Evolutionary conservation across 2,329 filamentous ascomycete genomes (phyloP).

Genomic region (Ophiostoma pallidulum): DNA sequence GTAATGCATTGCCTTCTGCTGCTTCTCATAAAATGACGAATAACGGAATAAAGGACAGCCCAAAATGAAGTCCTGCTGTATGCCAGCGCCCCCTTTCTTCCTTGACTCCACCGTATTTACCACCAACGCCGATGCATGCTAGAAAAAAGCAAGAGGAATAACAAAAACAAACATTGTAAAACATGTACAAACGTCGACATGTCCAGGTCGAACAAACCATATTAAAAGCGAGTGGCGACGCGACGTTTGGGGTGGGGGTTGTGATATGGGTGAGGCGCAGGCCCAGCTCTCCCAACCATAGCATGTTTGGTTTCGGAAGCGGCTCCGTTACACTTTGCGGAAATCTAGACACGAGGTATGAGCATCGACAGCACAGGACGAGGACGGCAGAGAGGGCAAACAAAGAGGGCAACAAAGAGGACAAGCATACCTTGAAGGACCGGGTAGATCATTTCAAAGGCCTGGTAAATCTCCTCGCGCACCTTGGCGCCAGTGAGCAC

Average conservation of each 20-base stretch:
- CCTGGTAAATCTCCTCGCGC: constrained; percentile 94
- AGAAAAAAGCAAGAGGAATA: constrained; percentile 34
- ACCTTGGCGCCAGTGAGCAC: constrained; percentile 97
- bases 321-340: constrained; percentile 42
- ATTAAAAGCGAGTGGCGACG: too few relatives aligned
- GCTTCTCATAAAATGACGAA: too few relatives aligned
- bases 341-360: constrained; percentile 34
- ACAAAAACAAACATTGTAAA: constrained; percentile 21
- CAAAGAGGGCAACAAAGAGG: constrained; percentile 13
- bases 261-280: too few relatives aligned
- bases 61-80: not conserved
- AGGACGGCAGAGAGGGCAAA: constrained; percentile 17
- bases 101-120: not conserved
- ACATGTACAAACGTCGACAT: constrained; percentile 13
- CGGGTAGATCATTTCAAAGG: constrained; percentile 95
- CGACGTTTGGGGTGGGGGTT: too few relatives aligned
- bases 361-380: not conserved
- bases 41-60: too few relatives aligned
- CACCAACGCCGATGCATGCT: constrained; percentile 49
- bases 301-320: too few relatives aligned
- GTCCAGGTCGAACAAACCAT: too few relatives aligned
- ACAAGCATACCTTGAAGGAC: constrained; percentile 67
- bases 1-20: too few relatives aligned
- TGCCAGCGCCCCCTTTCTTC: not conserved
- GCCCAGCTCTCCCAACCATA: too few relatives aligned